Conservation (phyloP, 805 yeast species). For the Candida lessepsii region DNA sequence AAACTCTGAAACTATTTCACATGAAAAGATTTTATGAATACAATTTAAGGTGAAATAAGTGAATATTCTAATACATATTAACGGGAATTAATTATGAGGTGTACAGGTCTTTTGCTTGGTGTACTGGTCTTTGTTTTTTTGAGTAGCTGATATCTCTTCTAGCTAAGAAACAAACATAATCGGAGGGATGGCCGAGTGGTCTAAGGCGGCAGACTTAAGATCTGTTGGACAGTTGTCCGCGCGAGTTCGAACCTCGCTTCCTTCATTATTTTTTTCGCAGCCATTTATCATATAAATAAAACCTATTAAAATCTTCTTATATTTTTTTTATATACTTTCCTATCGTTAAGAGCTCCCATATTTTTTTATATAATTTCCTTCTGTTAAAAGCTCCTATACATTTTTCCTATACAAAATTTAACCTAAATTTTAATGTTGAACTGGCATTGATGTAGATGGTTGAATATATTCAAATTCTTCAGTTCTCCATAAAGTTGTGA, state of each 20-base stretch:
- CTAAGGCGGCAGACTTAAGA: constrained; percentile 53
- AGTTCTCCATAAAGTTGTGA: constrained; percentile 65
- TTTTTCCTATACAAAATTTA: not conserved
- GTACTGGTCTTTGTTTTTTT: not conserved
- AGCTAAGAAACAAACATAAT: not conserved
- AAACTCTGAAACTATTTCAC: too few relatives aligned
- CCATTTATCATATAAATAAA: not conserved
- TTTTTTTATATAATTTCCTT: too few relatives aligned
- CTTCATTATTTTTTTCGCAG: constrained; percentile 37
- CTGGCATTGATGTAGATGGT: constrained; percentile 69
- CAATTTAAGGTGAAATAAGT: too few relatives aligned
- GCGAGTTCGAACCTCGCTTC: constrained; percentile 56
- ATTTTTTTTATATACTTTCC: too few relatives aligned
- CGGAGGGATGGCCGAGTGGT: constrained; percentile 55
- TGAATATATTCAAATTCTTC: constrained; percentile 45
- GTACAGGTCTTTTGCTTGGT: too few relatives aligned
- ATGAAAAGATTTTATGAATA: too few relatives aligned
- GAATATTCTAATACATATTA: too few relatives aligned
- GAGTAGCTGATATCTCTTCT: too few relatives aligned
- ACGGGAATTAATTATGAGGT: too few relatives aligned
- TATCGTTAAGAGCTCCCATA: too few relatives aligned
- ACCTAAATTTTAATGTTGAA: constrained; percentile 40
- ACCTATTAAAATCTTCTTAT: too few relatives aligned
- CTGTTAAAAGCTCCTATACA: too few relatives aligned
- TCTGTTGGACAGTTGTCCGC: constrained; percentile 50